phyloP scores from a whole-genome alignment of 2,329 filamentous ascomycete genomes.

The Xylariaceae sp. region DNA sequence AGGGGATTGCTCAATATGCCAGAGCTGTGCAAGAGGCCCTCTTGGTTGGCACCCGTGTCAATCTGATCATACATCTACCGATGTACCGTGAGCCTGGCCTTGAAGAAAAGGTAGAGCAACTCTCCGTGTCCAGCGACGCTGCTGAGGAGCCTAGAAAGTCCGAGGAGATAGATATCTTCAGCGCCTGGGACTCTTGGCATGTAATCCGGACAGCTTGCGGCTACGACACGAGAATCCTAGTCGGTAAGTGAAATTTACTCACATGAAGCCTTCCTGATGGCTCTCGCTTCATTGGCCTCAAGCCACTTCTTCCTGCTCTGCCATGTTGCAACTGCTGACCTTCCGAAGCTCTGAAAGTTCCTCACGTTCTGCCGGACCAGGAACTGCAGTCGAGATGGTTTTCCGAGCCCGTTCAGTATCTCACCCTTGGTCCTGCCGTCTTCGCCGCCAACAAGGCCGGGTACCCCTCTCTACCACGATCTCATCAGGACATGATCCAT shows the following conservation, averaged over 20 bases:
- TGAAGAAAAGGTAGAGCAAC: conserved; percentile 48
- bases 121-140: conserved; percentile 43
- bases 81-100: conserved; percentile 72
- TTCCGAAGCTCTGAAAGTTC: conserved; percentile 51
- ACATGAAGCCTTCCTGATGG: conserved; percentile 1
- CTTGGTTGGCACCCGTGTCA: conserved; percentile 68
- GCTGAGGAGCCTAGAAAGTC: conserved; percentile 35
- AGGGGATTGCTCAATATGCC: conserved; percentile 70
- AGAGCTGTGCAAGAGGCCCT: conserved; percentile 80
- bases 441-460: conserved; percentile 61
- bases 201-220: conserved; percentile 78
- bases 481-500: conserved; percentile 59
- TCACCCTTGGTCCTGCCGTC: conserved; percentile 49
- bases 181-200: conserved; percentile 93
- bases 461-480: conserved; percentile 56
- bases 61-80: conserved; percentile 75
- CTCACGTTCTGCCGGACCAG: conserved; percentile 54
- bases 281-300: not conserved
- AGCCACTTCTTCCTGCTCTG: not conserved
- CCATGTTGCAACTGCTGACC: not conserved
- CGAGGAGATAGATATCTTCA: conserved; percentile 64
- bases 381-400: conserved; percentile 66
- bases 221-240: conserved; percentile 74
- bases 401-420: conserved; percentile 61
- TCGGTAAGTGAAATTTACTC: conserved; percentile 60